Percentiles rank a stretch among this genome's conserved stretches.
phyloP scores from a whole-genome alignment of 192 early-diverging fungal genomes.

The Obelidium mucronatum region DNA sequence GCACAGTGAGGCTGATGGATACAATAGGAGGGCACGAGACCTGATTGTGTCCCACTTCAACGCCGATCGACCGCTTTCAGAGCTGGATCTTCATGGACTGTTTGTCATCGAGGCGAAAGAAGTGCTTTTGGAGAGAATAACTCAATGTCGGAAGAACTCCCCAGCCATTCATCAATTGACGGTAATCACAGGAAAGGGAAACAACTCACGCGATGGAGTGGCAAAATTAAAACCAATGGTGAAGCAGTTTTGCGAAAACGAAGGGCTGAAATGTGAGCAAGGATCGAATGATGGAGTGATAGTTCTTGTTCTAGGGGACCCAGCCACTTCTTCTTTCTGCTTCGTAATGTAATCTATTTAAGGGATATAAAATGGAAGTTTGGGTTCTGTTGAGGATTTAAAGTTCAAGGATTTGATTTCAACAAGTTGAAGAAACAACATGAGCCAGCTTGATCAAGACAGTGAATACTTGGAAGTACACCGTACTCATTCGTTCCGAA shows the following conservation, averaged over 20 bases:
- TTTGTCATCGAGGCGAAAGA: constrained; percentile 69
- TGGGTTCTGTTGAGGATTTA: too few relatives aligned
- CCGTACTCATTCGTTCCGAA: too few relatives aligned
- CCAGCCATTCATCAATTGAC: constrained; percentile 41
- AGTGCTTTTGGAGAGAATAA: constrained; percentile 55
- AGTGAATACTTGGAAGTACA: too few relatives aligned
- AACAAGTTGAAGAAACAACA: too few relatives aligned
- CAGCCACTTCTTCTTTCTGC: neutral
- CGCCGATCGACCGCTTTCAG: constrained; percentile 38
- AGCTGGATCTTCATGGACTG: constrained; percentile 76
- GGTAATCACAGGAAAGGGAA: constrained; percentile 74
- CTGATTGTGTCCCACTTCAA: constrained; percentile 40
- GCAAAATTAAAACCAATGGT: constrained; percentile 77
- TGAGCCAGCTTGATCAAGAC: too few relatives aligned
- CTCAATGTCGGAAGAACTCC: constrained; percentile 54
- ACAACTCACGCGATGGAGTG: constrained; percentile 61
- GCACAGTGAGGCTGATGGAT: neutral
- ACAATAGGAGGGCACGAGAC: neutral
- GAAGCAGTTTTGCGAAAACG: constrained; percentile 40
- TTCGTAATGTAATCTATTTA: neutral
- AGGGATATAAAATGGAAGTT: too few relatives aligned
- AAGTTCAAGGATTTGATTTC: too few relatives aligned
- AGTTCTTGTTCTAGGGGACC: neutral
- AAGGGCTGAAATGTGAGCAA: neutral
- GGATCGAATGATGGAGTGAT: neutral